Evolutionary conservation across 345 rosid species (phyloP).

Genomic region (Murraya paniculata): DNA sequence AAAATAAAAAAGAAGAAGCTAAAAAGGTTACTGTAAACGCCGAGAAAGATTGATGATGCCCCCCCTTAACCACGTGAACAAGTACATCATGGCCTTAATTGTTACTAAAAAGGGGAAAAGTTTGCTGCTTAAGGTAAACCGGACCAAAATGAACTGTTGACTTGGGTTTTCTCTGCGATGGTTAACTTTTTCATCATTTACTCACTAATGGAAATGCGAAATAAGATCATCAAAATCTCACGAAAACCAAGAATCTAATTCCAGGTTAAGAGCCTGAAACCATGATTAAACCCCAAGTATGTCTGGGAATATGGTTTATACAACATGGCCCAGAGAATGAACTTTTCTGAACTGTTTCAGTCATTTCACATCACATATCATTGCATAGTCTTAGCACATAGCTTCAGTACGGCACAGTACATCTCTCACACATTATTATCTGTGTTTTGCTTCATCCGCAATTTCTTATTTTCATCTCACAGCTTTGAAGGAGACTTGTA

Average conservation of each 20-base stretch:
- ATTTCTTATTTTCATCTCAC: conserved; percentile 24
- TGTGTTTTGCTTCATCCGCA: neutral
- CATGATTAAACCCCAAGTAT: too few species aligned
- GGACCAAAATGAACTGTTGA: too few species aligned
- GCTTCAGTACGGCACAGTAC: neutral
- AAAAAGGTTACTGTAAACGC: neutral
- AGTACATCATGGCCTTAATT: neutral
- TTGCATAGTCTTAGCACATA: neutral
- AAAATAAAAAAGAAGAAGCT: too few species aligned
- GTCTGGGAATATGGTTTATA: neutral
- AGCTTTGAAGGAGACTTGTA: conserved; percentile 75
- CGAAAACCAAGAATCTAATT: too few species aligned
- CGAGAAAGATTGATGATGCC: neutral
- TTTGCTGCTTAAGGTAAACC: neutral
- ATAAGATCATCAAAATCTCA: too few species aligned
- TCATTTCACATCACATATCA: neutral
- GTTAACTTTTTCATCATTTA: too few species aligned
- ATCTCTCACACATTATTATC: neutral
- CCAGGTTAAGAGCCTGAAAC: neutral
- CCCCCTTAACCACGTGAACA: neutral
- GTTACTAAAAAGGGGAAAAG: neutral
- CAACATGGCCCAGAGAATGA: neutral
- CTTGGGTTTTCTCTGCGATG: too few species aligned
- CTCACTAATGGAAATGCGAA: too few species aligned
- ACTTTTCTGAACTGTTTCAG: neutral